These are phyloP conservation scores for Kokia cookei DNA, from an alignment of 441 rosid genomes.

Conservation along the genomic window DNA sequence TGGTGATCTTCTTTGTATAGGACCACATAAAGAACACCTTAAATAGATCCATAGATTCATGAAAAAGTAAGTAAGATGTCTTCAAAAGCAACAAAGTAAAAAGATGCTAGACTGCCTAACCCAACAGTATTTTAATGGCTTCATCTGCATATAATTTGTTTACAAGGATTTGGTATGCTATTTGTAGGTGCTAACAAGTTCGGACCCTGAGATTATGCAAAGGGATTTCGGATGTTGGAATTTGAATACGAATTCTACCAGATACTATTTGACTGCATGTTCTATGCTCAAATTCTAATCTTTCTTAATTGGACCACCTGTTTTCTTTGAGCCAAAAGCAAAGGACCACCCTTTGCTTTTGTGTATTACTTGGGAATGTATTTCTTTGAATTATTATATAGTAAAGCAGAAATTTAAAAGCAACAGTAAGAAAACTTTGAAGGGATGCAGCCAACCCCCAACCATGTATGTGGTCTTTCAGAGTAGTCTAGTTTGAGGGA, in stretches of 20 bases:
- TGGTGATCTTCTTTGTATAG: not conserved
- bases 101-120: not conserved
- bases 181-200: not conserved
- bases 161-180: not conserved
- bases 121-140: not conserved
- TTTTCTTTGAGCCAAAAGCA: not conserved
- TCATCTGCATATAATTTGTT: not conserved
- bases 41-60: not conserved
- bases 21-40: constrained; percentile 2
- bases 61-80: constrained; percentile 16
- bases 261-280: not conserved
- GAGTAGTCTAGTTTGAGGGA: not conserved
- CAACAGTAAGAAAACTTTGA: constrained; percentile 15
- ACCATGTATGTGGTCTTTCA: not conserved
- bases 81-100: not conserved
- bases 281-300: not conserved
- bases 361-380: not conserved
- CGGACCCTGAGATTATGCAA: no score
- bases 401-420: constrained; percentile 1
- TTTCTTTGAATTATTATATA: not conserved
- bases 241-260: no score
- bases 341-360: not conserved
- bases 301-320: not conserved
- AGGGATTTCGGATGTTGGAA: no score
- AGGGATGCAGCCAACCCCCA: constrained; percentile 12